Evolutionary conservation across 1,284 basidiomycete species (phyloP).

Genomic region (Anthracocystis walkeri): DNA sequence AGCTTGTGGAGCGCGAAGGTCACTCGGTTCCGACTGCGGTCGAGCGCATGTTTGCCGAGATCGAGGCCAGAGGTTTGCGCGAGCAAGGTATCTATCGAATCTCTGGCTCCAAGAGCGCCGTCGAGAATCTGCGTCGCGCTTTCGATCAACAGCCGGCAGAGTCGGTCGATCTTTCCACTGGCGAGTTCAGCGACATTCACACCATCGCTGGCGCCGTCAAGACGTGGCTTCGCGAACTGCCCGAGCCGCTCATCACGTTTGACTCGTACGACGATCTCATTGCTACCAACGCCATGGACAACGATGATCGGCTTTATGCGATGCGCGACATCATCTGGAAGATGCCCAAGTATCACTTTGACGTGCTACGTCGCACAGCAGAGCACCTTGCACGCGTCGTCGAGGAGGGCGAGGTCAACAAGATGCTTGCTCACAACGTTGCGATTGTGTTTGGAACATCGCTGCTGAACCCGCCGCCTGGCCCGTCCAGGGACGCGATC

Average conservation of each 20-base stretch:
- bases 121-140: constrained; percentile 57
- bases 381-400: constrained; percentile 64
- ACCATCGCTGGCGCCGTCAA: constrained; percentile 66
- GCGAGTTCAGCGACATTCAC: constrained; percentile 67
- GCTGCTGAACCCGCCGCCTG: constrained; percentile 65
- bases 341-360: constrained; percentile 65
- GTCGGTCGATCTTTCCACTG: constrained; percentile 49
- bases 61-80: constrained; percentile 64
- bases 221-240: constrained; percentile 67
- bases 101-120: constrained; percentile 63
- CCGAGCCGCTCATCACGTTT: constrained; percentile 67
- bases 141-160: constrained; percentile 57
- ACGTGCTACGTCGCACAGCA: constrained; percentile 59
- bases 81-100: constrained; percentile 69
- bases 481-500: constrained; percentile 53
- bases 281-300: constrained; percentile 63
- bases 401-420: constrained; percentile 60
- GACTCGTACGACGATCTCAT: constrained; percentile 64
- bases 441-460: constrained; percentile 69
- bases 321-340: constrained; percentile 64
- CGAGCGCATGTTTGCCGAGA: constrained; percentile 66
- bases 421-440: constrained; percentile 68
- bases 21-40: constrained; percentile 60
- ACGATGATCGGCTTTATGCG: constrained; percentile 62
- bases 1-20: constrained; percentile 56